Base-by-base conservation (phyloP, 768 basidiomycete genomes). In the Pulveroboletus sp. region DNA sequence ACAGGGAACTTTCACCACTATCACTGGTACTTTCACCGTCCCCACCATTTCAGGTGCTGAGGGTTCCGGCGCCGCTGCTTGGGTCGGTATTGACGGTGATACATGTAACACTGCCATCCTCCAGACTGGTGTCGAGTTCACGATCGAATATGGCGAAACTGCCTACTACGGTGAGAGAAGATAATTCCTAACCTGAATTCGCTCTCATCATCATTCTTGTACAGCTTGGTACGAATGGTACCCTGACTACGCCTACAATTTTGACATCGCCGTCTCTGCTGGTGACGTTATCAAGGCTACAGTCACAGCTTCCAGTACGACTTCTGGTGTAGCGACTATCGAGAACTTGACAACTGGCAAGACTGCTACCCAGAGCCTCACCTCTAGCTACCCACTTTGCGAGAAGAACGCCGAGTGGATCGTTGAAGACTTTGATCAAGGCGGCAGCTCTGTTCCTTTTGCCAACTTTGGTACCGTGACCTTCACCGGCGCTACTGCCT, bases 21-120 rank as follows among this genome's bases (percentile, higher is more conserved):
- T 51, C 19, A 51, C 58, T 29, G 55, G 47, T 47, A 55, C 55
- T 34, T 53, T 63, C 25, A 62, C 55, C 13, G 47, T 50, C n/a
- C 61, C 61, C 16, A 40, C 45, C 17, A 55, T 47, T 14, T 38
- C 43, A 1, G 58, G 61, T 7, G 34, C 5, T 1, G 50, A 49
- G 8, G n/a, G 35, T 31, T 20, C 19, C 11, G 53, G 51, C 25
- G 53, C 58, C 20, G 47, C 51, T 43, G 58, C 58, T 24, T 62
- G 61, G 58, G 55, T 62, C 25, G 61, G 61, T 25, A 60, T 62
- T n/a, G 61, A 63, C 7, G 54, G 57, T 45, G 50, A 57, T 34
- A 47, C 39, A 12, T 52, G 55, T 32, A 5, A 1, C 6, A 51
- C 12, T 9, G 52, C 52, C 13, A 56, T 59, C 40, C 54, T 61